These are phyloP conservation scores for Apiospora rasikravindrae DNA, from an alignment of 2,329 filamentous ascomycete species.

Conservation along the genomic window DNA sequence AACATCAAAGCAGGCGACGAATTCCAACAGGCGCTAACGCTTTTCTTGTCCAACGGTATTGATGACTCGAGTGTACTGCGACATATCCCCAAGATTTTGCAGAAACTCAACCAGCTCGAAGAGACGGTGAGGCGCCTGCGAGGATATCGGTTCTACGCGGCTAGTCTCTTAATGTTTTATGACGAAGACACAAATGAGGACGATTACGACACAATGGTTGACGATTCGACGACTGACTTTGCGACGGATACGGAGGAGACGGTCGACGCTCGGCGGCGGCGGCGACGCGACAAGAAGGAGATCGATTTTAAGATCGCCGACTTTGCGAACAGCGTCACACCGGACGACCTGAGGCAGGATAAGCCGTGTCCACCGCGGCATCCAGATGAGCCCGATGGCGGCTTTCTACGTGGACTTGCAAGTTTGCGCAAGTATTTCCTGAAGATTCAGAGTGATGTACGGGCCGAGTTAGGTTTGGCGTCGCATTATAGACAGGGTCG, in stretches of 20 bases:
- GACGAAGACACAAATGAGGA: constrained; percentile 75
- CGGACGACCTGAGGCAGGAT: constrained; percentile 71
- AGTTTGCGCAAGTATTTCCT: constrained; percentile 84
- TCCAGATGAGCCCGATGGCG: constrained; percentile 80
- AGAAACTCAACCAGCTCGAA: constrained; percentile 84
- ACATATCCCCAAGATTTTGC: constrained; percentile 86
- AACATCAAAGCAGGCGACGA: constrained; percentile 85
- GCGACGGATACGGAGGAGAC: constrained; percentile 63
- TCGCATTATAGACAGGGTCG: constrained; percentile 24
- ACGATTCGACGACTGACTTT: constrained; percentile 64
- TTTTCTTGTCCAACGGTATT: constrained; percentile 89
- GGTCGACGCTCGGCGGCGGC: constrained; percentile 44
- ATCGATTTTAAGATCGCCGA: constrained; percentile 98
- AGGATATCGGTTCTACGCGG: constrained; percentile 94
- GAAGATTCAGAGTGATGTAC: constrained; percentile 81
- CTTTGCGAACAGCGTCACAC: constrained; percentile 96
- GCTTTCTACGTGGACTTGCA: constrained; percentile 84
- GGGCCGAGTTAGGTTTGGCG: constrained; percentile 54
- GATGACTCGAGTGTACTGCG: constrained; percentile 79
- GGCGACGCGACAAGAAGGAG: constrained; percentile 56
- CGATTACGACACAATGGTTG: constrained; percentile 56
- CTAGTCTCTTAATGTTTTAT: constrained; percentile 93
- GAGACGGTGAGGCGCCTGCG: constrained; percentile 79
- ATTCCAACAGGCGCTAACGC: constrained; percentile 85
- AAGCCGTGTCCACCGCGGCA: constrained; percentile 80